A percentile compares a stretch with the other conserved stretches of the same genome.
phyloP scores from a whole-genome alignment of 257 asterid genomes.

The Craterostigma plantagineum region DNA sequence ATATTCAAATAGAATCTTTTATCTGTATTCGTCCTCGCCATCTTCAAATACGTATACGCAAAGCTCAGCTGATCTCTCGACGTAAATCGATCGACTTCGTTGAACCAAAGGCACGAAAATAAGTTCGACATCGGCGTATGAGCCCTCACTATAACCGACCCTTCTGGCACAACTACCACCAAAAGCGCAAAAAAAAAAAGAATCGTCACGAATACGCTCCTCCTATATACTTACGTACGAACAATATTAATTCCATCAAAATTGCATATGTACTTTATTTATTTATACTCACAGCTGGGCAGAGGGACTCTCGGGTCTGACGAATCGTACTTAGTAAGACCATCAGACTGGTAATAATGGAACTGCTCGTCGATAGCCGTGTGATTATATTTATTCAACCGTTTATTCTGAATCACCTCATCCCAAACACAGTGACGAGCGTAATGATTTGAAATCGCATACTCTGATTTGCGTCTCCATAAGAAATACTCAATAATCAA shows the following conservation, averaged over 20 bases:
- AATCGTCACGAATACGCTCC: too few relatives aligned
- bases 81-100: slow-evolving; percentile 74
- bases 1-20: slow-evolving; percentile 42
- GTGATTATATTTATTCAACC: slow-evolving; percentile 73
- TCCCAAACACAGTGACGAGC: slow-evolving; percentile 93
- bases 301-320: slow-evolving; percentile 44
- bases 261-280: too few relatives aligned
- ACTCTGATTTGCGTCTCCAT: slow-evolving; percentile 73
- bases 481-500: slow-evolving; percentile 62
- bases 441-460: slow-evolving; percentile 83
- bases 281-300: slow-evolving; percentile 67
- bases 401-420: slow-evolving; percentile 79
- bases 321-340: slow-evolving; percentile 60
- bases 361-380: slow-evolving; percentile 76
- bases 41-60: slow-evolving; percentile 69
- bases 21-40: slow-evolving; percentile 55
- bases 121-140: slow-evolving; percentile 81
- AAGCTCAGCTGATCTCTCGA: slow-evolving; percentile 93
- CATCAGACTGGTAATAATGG: slow-evolving; percentile 60
- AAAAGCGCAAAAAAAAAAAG: not conserved
- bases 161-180: slow-evolving; percentile 71
- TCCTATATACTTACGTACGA: too few relatives aligned
- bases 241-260: too few relatives aligned
- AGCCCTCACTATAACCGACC: slow-evolving; percentile 81
- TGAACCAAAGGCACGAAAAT: slow-evolving; percentile 93